phyloP scores from a whole-genome alignment of 441 rosid species.

The Sinapis alba region DNA sequence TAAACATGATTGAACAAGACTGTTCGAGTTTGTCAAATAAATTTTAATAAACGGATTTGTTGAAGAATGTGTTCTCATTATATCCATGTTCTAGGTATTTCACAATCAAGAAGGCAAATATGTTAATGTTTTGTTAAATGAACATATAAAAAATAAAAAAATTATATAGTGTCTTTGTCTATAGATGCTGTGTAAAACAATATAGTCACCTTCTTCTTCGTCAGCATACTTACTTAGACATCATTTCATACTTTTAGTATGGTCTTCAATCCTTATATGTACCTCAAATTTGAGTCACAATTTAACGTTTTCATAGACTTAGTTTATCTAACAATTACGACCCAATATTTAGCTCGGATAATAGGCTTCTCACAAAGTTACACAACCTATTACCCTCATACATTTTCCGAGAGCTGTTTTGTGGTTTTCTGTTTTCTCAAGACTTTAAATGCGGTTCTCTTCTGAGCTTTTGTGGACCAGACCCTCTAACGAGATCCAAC shows the following conservation, averaged over 20 bases:
- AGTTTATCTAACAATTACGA: neutral
- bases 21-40: too few species aligned
- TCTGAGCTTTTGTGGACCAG: neutral
- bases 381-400: neutral
- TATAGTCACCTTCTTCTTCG: neutral
- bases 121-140: neutral
- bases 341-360: neutral
- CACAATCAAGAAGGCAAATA: neutral
- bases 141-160: neutral
- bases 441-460: neutral
- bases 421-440: neutral
- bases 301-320: neutral
- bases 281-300: neutral
- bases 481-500: neutral
- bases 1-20: too few species aligned
- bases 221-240: too few species aligned
- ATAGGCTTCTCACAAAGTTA: neutral
- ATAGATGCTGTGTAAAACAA: neutral
- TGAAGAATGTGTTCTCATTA: too few species aligned
- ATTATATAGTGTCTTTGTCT: neutral
- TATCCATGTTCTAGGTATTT: too few species aligned
- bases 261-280: neutral
- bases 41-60: too few species aligned
- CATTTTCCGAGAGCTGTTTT: neutral
- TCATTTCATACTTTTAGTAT: neutral